These are phyloP conservation scores for Brettanomyces sp. DNA, from an alignment of 805 yeast genomes.

Conservation along the genomic window DNA sequence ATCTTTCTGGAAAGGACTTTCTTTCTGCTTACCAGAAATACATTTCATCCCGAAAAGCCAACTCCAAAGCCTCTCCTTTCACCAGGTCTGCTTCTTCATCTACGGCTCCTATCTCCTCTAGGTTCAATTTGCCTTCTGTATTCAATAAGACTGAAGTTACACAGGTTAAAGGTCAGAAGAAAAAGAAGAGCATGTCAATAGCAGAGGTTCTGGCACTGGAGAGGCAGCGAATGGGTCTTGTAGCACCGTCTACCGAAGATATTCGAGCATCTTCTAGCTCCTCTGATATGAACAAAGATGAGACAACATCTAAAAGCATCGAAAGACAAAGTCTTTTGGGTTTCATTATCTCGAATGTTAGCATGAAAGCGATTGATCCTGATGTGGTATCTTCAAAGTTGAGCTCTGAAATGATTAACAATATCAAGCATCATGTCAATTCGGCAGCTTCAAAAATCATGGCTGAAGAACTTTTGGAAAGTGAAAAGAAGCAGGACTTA, in stretches of 20 bases:
- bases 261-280: background rate
- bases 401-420: constrained; percentile 4
- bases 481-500: constrained; percentile 3
- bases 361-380: constrained; percentile 3
- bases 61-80: background rate
- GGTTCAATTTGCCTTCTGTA: background rate
- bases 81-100: background rate
- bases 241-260: background rate
- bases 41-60: background rate
- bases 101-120: background rate
- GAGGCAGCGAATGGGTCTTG: constrained; percentile 15
- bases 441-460: constrained; percentile 6
- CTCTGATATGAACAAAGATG: background rate
- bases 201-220: constrained; percentile 53
- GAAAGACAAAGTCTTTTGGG: constrained; percentile 23
- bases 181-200: constrained; percentile 34
- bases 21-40: constrained; percentile 1
- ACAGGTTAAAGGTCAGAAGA: background rate
- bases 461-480: constrained; percentile 1
- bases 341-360: constrained; percentile 5
- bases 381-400: constrained; percentile 2
- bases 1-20: background rate
- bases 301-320: background rate
- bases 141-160: background rate
- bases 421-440: constrained; percentile 7